These are phyloP conservation scores for Phytopythium ostracodes DNA, from an alignment of 352 stramenopile species.

Conservation along the genomic window DNA sequence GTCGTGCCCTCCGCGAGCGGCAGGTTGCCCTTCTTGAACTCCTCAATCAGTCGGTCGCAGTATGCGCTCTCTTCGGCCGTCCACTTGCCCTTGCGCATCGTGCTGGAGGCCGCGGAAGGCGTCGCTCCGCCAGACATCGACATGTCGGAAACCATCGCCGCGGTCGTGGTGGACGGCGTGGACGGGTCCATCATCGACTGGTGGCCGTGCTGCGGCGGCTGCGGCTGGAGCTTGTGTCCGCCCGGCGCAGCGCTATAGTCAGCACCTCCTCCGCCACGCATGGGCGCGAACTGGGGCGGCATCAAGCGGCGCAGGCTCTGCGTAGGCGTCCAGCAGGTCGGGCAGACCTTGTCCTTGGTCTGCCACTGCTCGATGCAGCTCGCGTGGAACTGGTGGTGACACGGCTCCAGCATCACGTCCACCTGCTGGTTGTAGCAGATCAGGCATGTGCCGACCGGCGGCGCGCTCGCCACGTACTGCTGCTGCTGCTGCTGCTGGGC, in stretches of 20 bases:
- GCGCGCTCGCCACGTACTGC: slow-evolving; percentile 8
- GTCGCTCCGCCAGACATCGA: slow-evolving; percentile 4
- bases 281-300: slow-evolving; percentile 14
- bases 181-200: background rate
- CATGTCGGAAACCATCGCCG: slow-evolving; percentile 3
- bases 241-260: slow-evolving; percentile 12
- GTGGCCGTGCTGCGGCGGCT: slow-evolving; percentile 6
- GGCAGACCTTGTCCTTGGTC: slow-evolving; percentile 75
- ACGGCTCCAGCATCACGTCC: slow-evolving; percentile 52
- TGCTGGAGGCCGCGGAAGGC: slow-evolving; percentile 7
- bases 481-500: slow-evolving; percentile 13
- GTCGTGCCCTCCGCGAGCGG: slow-evolving; percentile 97
- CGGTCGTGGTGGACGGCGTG: background rate
- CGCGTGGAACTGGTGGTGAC: slow-evolving; percentile 77
- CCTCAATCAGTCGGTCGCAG: slow-evolving; percentile 94
- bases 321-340: slow-evolving; percentile 68
- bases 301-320: slow-evolving; percentile 54
- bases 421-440: slow-evolving; percentile 35
- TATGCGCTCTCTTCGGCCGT: slow-evolving; percentile 96
- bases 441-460: slow-evolving; percentile 19
- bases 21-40: slow-evolving; percentile 97
- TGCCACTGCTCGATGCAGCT: slow-evolving; percentile 69
- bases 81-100: slow-evolving; percentile 95
- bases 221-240: slow-evolving; percentile 2
- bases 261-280: slow-evolving; percentile 3